A percentile compares a stretch with the other conserved stretches of the same genome.
Conservation (phyloP, 306 rosid species). For the Canavalia gladiata region DNA sequence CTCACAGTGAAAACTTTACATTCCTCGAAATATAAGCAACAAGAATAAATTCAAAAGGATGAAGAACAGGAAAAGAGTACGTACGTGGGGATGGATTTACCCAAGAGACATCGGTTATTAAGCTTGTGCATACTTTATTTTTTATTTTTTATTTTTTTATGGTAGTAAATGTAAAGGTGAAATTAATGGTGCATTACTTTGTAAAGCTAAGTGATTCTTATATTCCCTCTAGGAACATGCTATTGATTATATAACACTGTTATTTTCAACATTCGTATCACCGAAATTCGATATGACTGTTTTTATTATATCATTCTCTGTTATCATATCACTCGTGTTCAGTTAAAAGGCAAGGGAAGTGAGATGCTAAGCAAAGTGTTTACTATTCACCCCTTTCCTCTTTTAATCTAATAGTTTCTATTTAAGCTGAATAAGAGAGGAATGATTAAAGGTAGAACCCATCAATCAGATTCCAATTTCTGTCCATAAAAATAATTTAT, state of each 20-base stretch:
- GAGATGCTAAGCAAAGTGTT: constrained; percentile 51
- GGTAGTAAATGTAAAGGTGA: constrained; percentile 52
- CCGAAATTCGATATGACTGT: constrained; percentile 66
- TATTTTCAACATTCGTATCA: constrained; percentile 81
- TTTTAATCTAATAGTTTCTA: constrained; percentile 40
- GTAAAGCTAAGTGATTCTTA: constrained; percentile 61
- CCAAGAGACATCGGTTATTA: constrained; percentile 41
- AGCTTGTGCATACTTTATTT: constrained; percentile 43
- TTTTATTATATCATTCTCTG: constrained; percentile 49
- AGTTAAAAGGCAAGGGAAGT: constrained; percentile 40
- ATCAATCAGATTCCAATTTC: constrained; percentile 86
- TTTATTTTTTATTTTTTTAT: neutral
- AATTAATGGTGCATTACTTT: constrained; percentile 53
- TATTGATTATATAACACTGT: constrained; percentile 51
- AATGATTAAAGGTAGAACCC: constrained; percentile 79
- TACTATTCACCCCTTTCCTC: constrained; percentile 26
- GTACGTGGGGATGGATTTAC: constrained; percentile 28
- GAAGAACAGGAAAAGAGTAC: constrained; percentile 45
- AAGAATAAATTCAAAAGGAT: constrained; percentile 69
- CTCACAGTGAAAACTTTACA: constrained; percentile 45
- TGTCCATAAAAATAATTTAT: constrained; percentile 62
- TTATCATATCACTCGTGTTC: constrained; percentile 50
- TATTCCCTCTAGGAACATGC: constrained; percentile 61
- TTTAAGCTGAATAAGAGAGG: constrained; percentile 51
- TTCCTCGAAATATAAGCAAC: constrained; percentile 44